A percentile compares a stretch with the other conserved stretches of the same genome.
phyloP scores from a whole-genome alignment of 805 yeast genomes.

The Cyberlindnera veronae region DNA sequence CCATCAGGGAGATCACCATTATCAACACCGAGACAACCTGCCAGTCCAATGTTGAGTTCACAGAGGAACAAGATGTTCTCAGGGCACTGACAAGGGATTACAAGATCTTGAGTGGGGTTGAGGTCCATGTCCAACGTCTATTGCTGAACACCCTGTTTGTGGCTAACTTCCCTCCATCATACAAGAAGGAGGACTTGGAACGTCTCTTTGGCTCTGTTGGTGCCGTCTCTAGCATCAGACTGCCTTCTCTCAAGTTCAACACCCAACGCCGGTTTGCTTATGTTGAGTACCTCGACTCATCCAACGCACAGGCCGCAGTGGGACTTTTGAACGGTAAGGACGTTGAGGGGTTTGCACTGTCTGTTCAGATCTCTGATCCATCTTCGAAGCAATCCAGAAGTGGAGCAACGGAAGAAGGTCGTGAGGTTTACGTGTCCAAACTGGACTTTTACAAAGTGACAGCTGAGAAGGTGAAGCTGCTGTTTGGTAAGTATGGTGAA shows the following conservation, averaged over 20 bases:
- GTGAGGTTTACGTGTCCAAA: conserved; percentile 55
- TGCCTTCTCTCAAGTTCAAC: conserved; percentile 59
- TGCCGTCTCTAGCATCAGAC: conserved; percentile 45
- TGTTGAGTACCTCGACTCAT: conserved; percentile 47
- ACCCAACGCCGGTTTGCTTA: conserved; percentile 69
- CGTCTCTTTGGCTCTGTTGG: conserved; percentile 41
- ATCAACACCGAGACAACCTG: conserved; percentile 16
- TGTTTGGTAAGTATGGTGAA: conserved; percentile 48
- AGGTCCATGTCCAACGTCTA: conserved; percentile 44
- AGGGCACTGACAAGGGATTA: conserved; percentile 59
- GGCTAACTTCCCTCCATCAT: conserved; percentile 66
- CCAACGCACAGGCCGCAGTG: conserved; percentile 45
- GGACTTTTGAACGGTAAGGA: conserved; percentile 36
- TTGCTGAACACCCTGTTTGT: conserved; percentile 60
- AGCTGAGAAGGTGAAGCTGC: conserved; percentile 34
- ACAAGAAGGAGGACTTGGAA: conserved; percentile 36
- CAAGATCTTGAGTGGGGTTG: conserved; percentile 41
- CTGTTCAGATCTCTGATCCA: conserved; percentile 65
- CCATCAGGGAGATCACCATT: conserved; percentile 35
- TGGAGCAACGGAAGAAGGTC: conserved; percentile 47
- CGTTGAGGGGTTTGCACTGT: conserved; percentile 39
- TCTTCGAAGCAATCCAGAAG: conserved; percentile 36
- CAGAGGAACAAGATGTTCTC: conserved; percentile 42
- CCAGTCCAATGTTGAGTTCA: conserved; percentile 59
- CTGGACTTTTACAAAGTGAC: conserved; percentile 44